These are phyloP conservation scores for Penicillium canariense DNA, from an alignment of 495 filamentous ascomycete genomes.

Conservation along the genomic window DNA sequence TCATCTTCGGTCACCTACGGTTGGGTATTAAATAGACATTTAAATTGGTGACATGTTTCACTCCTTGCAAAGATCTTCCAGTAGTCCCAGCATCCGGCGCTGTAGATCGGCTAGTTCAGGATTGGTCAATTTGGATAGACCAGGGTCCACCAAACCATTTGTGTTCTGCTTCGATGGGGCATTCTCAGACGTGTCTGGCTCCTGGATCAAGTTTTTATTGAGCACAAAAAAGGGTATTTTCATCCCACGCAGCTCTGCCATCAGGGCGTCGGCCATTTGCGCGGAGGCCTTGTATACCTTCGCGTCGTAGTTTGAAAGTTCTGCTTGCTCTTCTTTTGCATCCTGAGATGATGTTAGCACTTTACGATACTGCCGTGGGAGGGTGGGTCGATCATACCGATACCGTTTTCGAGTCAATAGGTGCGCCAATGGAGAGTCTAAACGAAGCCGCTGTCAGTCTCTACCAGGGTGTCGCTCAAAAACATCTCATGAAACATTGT, in stretches of 20 bases:
- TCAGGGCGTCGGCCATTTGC: slow-evolving; percentile 59
- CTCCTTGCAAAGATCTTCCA: slow-evolving; percentile 60
- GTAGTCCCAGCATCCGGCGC: slow-evolving; percentile 57
- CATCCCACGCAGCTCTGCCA: slow-evolving; percentile 51
- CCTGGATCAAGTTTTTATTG: slow-evolving; percentile 38
- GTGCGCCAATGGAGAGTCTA: slow-evolving; percentile 43
- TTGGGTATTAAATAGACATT: background rate
- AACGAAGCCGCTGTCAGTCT: background rate
- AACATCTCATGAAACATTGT: background rate
- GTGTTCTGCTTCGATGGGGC: slow-evolving; percentile 3
- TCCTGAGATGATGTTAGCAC: slow-evolving; percentile 25
- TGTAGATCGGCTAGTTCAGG: slow-evolving; percentile 52
- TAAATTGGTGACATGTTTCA: slow-evolving; percentile 10
- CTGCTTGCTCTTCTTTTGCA: slow-evolving; percentile 48
- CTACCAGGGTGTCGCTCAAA: no score
- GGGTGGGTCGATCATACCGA: slow-evolving; percentile 27
- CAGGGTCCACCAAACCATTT: background rate
- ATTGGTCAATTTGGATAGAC: slow-evolving; percentile 27
- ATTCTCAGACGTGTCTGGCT: slow-evolving; percentile 1
- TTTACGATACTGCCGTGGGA: background rate
- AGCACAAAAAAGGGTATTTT: slow-evolving; percentile 67
- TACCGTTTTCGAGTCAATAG: slow-evolving; percentile 31
- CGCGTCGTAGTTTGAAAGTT: slow-evolving; percentile 55
- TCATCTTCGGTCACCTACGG: background rate
- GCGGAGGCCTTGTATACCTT: slow-evolving; percentile 59